Conservation (phyloP, 495 filamentous ascomycete species). For the Arthonia radiata region DNA sequence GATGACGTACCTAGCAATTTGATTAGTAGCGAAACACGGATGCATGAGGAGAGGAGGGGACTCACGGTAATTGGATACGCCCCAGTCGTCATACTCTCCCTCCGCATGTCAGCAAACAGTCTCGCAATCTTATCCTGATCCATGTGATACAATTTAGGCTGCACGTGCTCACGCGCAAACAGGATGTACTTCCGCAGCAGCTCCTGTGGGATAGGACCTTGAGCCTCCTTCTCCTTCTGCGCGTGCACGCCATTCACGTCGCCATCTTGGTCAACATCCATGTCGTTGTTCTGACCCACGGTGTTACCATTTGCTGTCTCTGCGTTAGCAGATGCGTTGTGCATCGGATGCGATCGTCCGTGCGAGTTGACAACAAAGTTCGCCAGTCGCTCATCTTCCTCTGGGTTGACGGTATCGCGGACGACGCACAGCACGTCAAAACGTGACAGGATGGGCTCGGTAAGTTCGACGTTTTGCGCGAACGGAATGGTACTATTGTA, state of each 20-base stretch:
- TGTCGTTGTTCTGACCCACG: constrained; percentile 21
- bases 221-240: constrained; percentile 43
- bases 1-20: constrained; percentile 55
- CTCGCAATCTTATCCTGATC: constrained; percentile 92
- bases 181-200: constrained; percentile 91
- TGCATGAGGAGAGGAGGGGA: constrained; percentile 2
- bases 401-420: constrained; percentile 87
- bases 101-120: constrained; percentile 86
- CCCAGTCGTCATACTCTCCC: constrained; percentile 76
- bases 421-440: constrained; percentile 98
- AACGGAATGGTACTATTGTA: constrained; percentile 96
- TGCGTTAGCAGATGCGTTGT: constrained; percentile 23
- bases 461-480: constrained; percentile 85
- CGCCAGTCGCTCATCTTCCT: constrained; percentile 84
- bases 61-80: constrained; percentile 94
- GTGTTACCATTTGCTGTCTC: constrained; percentile 9
- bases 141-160: constrained; percentile 89
- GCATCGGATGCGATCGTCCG: constrained; percentile 58
- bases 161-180: constrained; percentile 74
- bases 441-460: constrained; percentile 91
- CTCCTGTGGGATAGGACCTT: constrained; percentile 83
- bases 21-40: neutral
- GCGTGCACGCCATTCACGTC: constrained; percentile 23
- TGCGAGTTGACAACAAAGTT: constrained; percentile 89
- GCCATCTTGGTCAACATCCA: constrained; percentile 15